Evolutionary conservation across 768 basidiomycete species (phyloP).

Genomic region (Heimioporus sp.): DNA sequence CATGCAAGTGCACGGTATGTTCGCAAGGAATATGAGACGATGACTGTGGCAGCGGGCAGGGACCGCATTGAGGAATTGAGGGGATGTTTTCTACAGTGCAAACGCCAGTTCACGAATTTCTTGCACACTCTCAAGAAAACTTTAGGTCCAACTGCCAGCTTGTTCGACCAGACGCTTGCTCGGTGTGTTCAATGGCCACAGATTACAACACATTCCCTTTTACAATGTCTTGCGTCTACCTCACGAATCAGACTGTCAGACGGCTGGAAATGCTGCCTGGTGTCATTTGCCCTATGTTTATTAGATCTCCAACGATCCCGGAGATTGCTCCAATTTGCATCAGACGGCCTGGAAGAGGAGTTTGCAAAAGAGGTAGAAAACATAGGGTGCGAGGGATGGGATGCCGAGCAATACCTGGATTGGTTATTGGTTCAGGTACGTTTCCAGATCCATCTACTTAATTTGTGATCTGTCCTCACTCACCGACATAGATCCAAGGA

Average conservation of each 20-base stretch:
- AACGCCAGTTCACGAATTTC: not conserved
- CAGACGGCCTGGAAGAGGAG: slow-evolving; percentile 10
- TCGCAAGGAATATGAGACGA: too few relatives aligned
- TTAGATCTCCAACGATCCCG: slow-evolving; percentile 26
- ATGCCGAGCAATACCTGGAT: slow-evolving; percentile 27
- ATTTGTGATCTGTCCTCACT: not conserved
- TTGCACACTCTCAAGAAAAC: not conserved
- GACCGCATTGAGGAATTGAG: too few relatives aligned
- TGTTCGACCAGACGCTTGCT: not conserved
- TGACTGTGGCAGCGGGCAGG: too few relatives aligned
- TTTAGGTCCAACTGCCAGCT: not conserved
- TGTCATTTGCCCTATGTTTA: not conserved
- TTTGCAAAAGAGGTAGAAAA: slow-evolving; percentile 26
- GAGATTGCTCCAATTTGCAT: slow-evolving; percentile 17
- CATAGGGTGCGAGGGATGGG: slow-evolving; percentile 14
- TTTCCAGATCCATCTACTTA: not conserved
- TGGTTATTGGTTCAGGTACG: slow-evolving; percentile 45
- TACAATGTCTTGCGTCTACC: not conserved
- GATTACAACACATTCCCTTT: not conserved
- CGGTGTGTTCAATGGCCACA: not conserved
- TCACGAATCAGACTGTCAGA: not conserved
- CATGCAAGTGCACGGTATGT: too few relatives aligned
- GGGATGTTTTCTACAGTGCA: too few relatives aligned
- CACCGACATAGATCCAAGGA: too few relatives aligned
- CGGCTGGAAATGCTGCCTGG: not conserved